Base-by-base conservation (phyloP, 192 early-diverging fungal species). In the Coemansia sp. region DNA sequence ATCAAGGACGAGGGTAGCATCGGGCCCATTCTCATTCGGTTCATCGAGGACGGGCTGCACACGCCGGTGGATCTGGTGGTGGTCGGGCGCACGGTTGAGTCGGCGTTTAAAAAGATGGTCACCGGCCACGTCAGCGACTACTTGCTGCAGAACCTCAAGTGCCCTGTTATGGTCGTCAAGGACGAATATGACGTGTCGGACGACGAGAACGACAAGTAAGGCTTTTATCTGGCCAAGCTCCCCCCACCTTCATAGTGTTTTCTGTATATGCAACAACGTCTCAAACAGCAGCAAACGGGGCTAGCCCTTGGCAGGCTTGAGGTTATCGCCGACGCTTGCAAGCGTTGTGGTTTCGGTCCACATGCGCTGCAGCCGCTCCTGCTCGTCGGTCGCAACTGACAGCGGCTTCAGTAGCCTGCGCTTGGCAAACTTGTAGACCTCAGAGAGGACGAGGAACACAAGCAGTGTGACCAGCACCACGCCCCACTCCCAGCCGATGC, bases 401-500 rank as follows among this genome's bases (percentile, higher is more conserved):
- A 81, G 64, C 25, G 79, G 79, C 61, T 75, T 81, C 63, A 69
- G 69, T 17, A 76, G 64, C 60, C 69, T 71, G 73, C 83, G 79
- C 74, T 85, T 85, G 67, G 69, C 74, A 57, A 81, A 69, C 75
- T 92, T 92, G 75, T 86, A 92, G 13, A 84, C n/a, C 69, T 92
- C 89, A 29, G 81, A 81, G n/a, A 86, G 22, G 11, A 82, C 77
- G 13, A 90, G 66, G 71, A 89, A 92, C 29, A 90, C 57, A 20
- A 91, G 20, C 49, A 82, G 62, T 14, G 89, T 83, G 29, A 79
- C 73, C 32, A 78, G 65, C 23, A 89, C 82, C 59, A 90, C 76
- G 40, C 86, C 88, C 91, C 91, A 92, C 75, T 91, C 89, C 86
- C 86, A 91, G 57, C 79, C 72, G 45, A 90, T 85, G n/a, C 75